A percentile compares a stretch with the other conserved stretches of the same genome.
Evolutionary conservation across 192 early-diverging fungal genomes (phyloP).

Genomic region (Rhizoclosmatium globosum): DNA sequence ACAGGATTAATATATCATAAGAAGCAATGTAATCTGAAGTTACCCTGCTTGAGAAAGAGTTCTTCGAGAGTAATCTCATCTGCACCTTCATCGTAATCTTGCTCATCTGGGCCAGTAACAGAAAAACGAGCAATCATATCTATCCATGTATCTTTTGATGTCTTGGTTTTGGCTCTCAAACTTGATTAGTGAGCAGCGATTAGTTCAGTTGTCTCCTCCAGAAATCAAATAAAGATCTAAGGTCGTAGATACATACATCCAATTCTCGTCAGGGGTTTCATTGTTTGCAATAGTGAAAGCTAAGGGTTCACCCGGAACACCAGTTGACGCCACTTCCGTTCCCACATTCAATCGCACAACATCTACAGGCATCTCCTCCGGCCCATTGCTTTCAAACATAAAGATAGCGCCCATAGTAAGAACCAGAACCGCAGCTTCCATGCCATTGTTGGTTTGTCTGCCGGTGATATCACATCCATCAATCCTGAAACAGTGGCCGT

Average conservation of each 20-base stretch:
- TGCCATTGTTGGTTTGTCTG: not conserved
- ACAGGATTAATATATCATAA: too few relatives aligned
- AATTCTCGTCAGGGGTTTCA: too few relatives aligned
- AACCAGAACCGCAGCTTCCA: not conserved
- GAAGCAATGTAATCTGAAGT: too few relatives aligned
- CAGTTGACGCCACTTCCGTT: too few relatives aligned
- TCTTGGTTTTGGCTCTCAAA: not conserved
- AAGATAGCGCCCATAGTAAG: not conserved
- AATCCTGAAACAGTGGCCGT: not conserved
- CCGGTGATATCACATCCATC: not conserved
- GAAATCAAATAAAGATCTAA: too few relatives aligned
- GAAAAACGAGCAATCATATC: not conserved
- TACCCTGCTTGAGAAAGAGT: not conserved
- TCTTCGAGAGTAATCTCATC: not conserved
- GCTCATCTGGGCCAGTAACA: not conserved
- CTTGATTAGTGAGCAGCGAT: not conserved
- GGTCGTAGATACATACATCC: too few relatives aligned
- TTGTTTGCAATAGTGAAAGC: too few relatives aligned
- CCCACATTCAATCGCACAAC: too few relatives aligned
- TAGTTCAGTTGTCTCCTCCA: too few relatives aligned
- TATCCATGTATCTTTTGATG: conserved; percentile 2
- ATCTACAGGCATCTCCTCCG: not conserved
- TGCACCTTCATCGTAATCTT: not conserved
- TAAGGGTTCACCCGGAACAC: too few relatives aligned
- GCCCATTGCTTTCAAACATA: not conserved